phyloP scores from a whole-genome alignment of 306 rosid species.

The Datisca glomerata region DNA sequence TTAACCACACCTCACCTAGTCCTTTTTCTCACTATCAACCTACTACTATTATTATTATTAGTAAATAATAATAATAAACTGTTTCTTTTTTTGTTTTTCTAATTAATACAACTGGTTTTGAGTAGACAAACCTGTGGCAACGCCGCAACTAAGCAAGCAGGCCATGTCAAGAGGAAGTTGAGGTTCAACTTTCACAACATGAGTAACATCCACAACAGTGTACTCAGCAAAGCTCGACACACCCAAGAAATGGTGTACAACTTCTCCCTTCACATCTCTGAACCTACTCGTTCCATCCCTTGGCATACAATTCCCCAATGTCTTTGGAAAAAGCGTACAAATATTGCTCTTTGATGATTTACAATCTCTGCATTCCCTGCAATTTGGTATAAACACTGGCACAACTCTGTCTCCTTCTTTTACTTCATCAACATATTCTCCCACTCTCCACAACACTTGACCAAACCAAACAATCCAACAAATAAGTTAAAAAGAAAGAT shows the following conservation, averaged over 20 bases:
- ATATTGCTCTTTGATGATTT: slow-evolving; percentile 32
- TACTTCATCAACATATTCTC: slow-evolving; percentile 46
- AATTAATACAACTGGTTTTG: too few species aligned
- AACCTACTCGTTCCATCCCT: slow-evolving; percentile 51
- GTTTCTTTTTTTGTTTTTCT: too few species aligned
- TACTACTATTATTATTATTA: too few species aligned
- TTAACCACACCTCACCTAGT: too few species aligned
- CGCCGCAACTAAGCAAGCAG: slow-evolving; percentile 53
- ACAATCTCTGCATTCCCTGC: slow-evolving; percentile 51
- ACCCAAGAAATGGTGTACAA: slow-evolving; percentile 25
- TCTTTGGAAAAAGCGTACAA: slow-evolving; percentile 17
- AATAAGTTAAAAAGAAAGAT: too few species aligned
- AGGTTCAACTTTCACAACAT: slow-evolving; percentile 34
- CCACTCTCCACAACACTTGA: slow-evolving; percentile 41
- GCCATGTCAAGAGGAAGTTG: slow-evolving; percentile 35
- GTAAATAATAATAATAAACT: too few species aligned
- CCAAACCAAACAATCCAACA: neutral
- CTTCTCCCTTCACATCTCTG: slow-evolving; percentile 35
- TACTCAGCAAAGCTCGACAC: slow-evolving; percentile 58
- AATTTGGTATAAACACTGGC: slow-evolving; percentile 41
- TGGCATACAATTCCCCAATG: slow-evolving; percentile 13
- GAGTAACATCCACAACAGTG: slow-evolving; percentile 42
- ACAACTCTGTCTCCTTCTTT: slow-evolving; percentile 41
- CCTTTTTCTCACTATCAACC: too few species aligned
- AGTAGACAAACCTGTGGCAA: slow-evolving; percentile 65